These are phyloP conservation scores for Annulohypoxylon maeteangense DNA, from an alignment of 495 filamentous ascomycete species.

Conservation along the genomic window DNA sequence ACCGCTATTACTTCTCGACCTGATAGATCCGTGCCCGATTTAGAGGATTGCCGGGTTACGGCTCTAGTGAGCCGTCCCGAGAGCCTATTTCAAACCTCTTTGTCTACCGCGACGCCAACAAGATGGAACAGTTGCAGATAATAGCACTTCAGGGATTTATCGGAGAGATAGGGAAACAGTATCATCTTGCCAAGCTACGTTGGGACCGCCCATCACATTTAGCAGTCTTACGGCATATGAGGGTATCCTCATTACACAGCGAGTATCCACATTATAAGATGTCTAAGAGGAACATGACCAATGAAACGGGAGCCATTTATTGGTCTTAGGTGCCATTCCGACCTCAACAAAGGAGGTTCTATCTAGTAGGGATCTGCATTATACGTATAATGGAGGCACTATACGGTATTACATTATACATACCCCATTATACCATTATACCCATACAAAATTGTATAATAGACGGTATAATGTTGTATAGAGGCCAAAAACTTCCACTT, in stretches of 20 bases:
- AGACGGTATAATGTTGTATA: no score
- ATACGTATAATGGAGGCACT: no score
- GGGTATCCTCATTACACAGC: not conserved
- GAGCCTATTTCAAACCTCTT: conserved; percentile 23
- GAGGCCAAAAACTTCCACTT: no score
- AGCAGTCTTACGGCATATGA: not conserved
- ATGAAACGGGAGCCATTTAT: conserved; percentile 7
- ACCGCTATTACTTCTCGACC: conserved; percentile 13
- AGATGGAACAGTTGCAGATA: not conserved
- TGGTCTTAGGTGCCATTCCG: conserved; percentile 18
- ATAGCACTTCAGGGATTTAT: not conserved
- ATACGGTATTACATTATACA: no score
- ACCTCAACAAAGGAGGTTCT: conserved; percentile 36
- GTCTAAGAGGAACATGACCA: conserved; percentile 4
- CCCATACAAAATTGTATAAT: no score
- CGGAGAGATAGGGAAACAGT: not conserved
- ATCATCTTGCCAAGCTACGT: not conserved
- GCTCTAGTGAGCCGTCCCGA: conserved; percentile 37
- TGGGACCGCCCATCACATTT: not conserved
- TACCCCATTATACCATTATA: no score
- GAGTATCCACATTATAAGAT: conserved; percentile 23
- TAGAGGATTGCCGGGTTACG: conserved; percentile 27
- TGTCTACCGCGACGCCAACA: conserved; percentile 7
- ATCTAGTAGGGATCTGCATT: not conserved
- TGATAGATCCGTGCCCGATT: conserved; percentile 13